phyloP scores from a whole-genome alignment of 2,329 filamentous ascomycete genomes.

The Colletotrichum horii region DNA sequence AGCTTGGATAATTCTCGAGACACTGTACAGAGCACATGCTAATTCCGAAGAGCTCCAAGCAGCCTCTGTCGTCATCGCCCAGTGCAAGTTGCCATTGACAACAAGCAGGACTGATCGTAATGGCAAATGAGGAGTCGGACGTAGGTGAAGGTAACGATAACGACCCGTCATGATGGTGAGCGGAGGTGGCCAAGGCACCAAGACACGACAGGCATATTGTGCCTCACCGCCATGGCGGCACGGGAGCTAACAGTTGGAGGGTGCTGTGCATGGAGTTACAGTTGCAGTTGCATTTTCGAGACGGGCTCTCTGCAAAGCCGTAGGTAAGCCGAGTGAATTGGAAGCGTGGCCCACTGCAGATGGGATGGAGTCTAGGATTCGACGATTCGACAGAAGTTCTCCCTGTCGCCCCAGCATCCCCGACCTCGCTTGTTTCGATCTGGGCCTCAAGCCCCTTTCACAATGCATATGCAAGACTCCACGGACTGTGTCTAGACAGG shows the following conservation, averaged over 20 bases:
- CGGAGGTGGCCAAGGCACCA: not conserved
- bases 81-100: not conserved
- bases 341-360: not conserved
- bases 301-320: not conserved
- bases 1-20: not conserved
- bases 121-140: not conserved
- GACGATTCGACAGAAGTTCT: not conserved
- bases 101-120: not conserved
- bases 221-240: slow-evolving; percentile 15
- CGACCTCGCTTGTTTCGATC: slow-evolving; percentile 13
- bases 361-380: not conserved
- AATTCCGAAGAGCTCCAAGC: not conserved
- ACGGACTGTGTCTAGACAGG: slow-evolving; percentile 4
- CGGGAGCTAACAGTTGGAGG: not conserved
- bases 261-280: not conserved
- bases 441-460: slow-evolving; percentile 14
- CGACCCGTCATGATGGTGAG: not conserved
- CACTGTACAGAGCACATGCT: not conserved
- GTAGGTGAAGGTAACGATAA: not conserved
- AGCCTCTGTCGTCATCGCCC: slow-evolving; percentile 1
- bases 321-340: not conserved
- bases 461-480: slow-evolving; percentile 16
- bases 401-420: not conserved
- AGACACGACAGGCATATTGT: not conserved
- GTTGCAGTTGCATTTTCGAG: not conserved